These are phyloP conservation scores for Rubus parviflorus DNA, from an alignment of 306 rosid species.

Conservation along the genomic window DNA sequence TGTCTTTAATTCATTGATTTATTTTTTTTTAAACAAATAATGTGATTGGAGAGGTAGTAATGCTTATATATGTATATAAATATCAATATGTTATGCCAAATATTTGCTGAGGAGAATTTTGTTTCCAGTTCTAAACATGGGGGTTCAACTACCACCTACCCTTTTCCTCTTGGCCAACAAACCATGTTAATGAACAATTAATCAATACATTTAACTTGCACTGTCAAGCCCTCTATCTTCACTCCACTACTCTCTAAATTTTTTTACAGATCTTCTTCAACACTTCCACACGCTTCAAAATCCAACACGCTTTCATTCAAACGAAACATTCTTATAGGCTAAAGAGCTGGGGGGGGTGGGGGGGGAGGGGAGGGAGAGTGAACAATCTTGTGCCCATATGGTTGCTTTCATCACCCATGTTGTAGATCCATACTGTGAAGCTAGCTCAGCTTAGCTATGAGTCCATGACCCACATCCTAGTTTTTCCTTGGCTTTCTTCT, in stretches of 20 bases:
- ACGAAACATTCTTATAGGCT: slow-evolving; percentile 4
- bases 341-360: not conserved
- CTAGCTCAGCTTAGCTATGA: not conserved
- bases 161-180: slow-evolving; percentile 64
- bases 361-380: not conserved
- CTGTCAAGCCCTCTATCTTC: slow-evolving; percentile 16
- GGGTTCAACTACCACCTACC: slow-evolving; percentile 94
- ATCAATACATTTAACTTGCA: slow-evolving; percentile 50
- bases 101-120: slow-evolving; percentile 17
- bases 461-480: not conserved
- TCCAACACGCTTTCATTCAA: slow-evolving; percentile 12
- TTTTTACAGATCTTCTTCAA: not conserved
- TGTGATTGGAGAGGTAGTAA: slow-evolving; percentile 4
- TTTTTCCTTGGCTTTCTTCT: not conserved
- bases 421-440: not conserved
- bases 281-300: slow-evolving; percentile 17
- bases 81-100: not conserved
- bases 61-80: not conserved
- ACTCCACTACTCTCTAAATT: not conserved
- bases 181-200: slow-evolving; percentile 63
- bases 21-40: not conserved
- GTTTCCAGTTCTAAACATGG: slow-evolving; percentile 19
- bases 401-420: not conserved
- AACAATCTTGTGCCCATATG: not conserved
- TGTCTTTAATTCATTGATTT: not conserved